Evolutionary conservation across 345 rosid genomes (phyloP), one percentile per base, ranked within the genome.

Genomic region (Carallia brachiata): DNA sequence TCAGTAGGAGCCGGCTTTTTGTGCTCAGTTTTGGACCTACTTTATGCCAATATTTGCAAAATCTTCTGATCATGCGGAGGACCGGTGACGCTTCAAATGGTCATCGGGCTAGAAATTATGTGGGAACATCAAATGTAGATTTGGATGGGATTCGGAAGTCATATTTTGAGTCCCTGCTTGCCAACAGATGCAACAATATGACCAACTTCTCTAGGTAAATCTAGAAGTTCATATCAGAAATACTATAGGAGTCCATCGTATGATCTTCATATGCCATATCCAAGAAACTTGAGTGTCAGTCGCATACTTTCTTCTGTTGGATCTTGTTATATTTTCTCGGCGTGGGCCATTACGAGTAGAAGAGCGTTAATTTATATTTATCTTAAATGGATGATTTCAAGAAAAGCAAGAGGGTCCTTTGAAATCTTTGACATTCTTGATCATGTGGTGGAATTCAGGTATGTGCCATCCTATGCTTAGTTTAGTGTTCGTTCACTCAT

Each of bases 401-500:
- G 90, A 88, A 79, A 82, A 90, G 81, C 81, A 92, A 92, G 82
- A 75, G 81, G 85, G 77, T 79, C 89, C 67, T 88, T 89, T 71
- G 93, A 94, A 75, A 86, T 91, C 64, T 81, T 87, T 57, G 95
- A 90, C 62, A 86, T 94, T 60, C 69, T 78, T 75, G 90, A 77
- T 36, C 95, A 90, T 72, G 89, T 91, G 73, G 90, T 91, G 67
- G 93, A 92, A 78, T 92, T 95, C 90, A 92, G 99, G 99, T 92
- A 71, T 44, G 47, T 9, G 12, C 60, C 44, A 27, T 52, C 16
- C 57, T 37, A 66, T 72, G 61, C 34, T 36, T 63, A 36, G 59
- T 54, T 59, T 70, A 56, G 28, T 70, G 65, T 72, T 37, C 64
- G 61, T 62, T 69, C 37, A 34, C 70, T 76, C 34, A 10, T 59